Evolutionary conservation across 192 early-diverging fungal species (phyloP), one percentile per base, ranked within the genome.

Genomic region (Backusella sp.): DNA sequence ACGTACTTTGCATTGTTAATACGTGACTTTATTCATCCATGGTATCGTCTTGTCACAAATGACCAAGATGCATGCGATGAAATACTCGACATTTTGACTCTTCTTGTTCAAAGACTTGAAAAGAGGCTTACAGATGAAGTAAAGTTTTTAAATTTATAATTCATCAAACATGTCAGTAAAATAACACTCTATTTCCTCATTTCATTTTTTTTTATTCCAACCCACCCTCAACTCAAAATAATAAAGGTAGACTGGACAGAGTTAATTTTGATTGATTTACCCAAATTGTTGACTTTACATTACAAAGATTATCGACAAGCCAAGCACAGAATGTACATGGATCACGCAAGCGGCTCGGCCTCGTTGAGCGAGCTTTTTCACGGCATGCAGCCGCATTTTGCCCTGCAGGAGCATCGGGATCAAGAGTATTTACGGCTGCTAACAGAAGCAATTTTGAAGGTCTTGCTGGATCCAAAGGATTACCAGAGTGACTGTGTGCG

Each of bases 371-470:
- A 71, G 3, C 77, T 86, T 3, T 88, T 88, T 72, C 85, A 88
- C 77, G 87, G 87, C 23, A 73, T 86, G 39, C 87, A 88, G 34
- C 87, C 87, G 0, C 87, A 88, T 68, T 85, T 86, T 80, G 87
- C 85, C 0, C 41, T 88, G 1, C 42, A 77, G 19, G 80, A 76
- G 59, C 72, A 82, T 7, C 67, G 80, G 15, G 87, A 88, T 39
- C 77, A 81, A 46, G 87, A 88, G 21, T 88, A 88, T 37, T 34
- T 84, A 0, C 78, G 85, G 14, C 73, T 82, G n/a, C 52, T 88
- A 4, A 69, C 85, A 1, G 85, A 86, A 14, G 74, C 84, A 41
- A 46, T 88, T 4, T 75, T 88, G 17, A 71, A 66, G 17, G 34
- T 76, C 12, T 21, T 88, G 15, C 73, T 88, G 0, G 79, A 81